phyloP scores from a whole-genome alignment of 2,329 filamentous ascomycete species.

The Paecilomyces sp. region DNA sequence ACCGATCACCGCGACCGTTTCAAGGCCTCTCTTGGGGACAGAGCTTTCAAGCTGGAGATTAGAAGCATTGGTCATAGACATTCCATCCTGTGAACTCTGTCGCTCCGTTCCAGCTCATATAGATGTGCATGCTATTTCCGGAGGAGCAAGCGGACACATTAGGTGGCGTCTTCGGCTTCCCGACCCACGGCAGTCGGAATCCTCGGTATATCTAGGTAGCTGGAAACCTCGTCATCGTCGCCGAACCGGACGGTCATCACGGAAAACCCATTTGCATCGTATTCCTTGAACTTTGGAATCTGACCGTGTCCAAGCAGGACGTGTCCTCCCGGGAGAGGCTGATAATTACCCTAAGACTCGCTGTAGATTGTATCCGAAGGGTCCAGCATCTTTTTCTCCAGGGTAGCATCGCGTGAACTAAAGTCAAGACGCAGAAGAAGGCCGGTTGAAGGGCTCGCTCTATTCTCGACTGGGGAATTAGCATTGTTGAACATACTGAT shows the following conservation, averaged over 20 bases:
- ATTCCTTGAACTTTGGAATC: slow-evolving; percentile 7
- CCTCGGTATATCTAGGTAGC: background rate
- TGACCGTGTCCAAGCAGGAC: slow-evolving; percentile 4
- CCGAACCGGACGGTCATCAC: slow-evolving; percentile 2
- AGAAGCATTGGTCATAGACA: slow-evolving; percentile 4
- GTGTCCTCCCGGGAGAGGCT: slow-evolving; percentile 2
- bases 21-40: background rate
- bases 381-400: slow-evolving; percentile 2
- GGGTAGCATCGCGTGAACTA: slow-evolving; percentile 1
- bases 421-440: slow-evolving; percentile 6
- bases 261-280: slow-evolving; percentile 1
- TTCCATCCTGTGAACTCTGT: slow-evolving; percentile 16
- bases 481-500: slow-evolving; percentile 4
- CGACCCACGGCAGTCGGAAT: background rate
- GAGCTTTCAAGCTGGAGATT: background rate
- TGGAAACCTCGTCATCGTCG: slow-evolving; percentile 2
- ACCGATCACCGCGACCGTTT: background rate
- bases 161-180: too few relatives aligned
- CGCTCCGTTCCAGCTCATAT: slow-evolving; percentile 23
- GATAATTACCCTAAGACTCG: slow-evolving; percentile 6
- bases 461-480: slow-evolving; percentile 1
- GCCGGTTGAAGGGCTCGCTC: slow-evolving; percentile 3
- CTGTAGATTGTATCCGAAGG: background rate
- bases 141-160: slow-evolving; percentile 1
- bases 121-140: slow-evolving; percentile 8